Evolutionary conservation across 2,329 filamentous ascomycete species (phyloP).

Genomic region (Colletotrichum filicis): DNA sequence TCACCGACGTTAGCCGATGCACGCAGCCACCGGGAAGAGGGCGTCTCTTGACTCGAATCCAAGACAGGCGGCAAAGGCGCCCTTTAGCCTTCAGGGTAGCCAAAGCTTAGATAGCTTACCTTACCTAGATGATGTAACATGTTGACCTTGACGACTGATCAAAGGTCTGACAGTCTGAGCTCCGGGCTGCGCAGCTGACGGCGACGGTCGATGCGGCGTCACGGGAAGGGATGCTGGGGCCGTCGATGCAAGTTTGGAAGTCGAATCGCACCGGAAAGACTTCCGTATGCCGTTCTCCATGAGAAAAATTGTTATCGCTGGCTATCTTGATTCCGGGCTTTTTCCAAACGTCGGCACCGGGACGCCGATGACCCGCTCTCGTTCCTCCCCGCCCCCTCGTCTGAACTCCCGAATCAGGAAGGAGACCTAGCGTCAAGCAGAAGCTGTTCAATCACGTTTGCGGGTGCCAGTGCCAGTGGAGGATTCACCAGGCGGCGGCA

Average conservation of each 20-base stretch:
- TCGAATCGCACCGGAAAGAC: background rate
- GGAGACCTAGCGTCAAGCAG: conserved; percentile 15
- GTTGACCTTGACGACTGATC: conserved; percentile 8
- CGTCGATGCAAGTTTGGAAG: background rate
- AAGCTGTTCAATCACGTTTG: background rate
- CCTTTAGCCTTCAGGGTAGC: background rate
- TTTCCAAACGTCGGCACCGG: conserved; percentile 20
- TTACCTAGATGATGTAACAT: conserved; percentile 4
- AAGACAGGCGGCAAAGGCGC: conserved; percentile 8
- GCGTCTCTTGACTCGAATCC: background rate
- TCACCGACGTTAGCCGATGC: conserved; percentile 27
- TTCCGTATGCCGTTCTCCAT: background rate
- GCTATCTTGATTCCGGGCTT: conserved; percentile 13
- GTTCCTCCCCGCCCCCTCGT: conserved; percentile 1
- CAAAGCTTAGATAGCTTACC: background rate
- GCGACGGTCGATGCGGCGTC: conserved; percentile 24
- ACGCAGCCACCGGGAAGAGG: conserved; percentile 3
- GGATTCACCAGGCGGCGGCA: conserved; percentile 19
- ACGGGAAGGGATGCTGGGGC: conserved; percentile 11
- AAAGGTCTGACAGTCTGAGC: background rate
- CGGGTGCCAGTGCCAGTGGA: conserved; percentile 10
- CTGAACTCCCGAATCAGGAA: conserved; percentile 26
- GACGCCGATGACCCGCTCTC: conserved; percentile 27
- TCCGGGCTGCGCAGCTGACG: background rate
- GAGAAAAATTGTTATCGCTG: background rate